Base-by-base conservation (phyloP, 768 basidiomycete species). In the Sporobolomyces pararoseus region DNA sequence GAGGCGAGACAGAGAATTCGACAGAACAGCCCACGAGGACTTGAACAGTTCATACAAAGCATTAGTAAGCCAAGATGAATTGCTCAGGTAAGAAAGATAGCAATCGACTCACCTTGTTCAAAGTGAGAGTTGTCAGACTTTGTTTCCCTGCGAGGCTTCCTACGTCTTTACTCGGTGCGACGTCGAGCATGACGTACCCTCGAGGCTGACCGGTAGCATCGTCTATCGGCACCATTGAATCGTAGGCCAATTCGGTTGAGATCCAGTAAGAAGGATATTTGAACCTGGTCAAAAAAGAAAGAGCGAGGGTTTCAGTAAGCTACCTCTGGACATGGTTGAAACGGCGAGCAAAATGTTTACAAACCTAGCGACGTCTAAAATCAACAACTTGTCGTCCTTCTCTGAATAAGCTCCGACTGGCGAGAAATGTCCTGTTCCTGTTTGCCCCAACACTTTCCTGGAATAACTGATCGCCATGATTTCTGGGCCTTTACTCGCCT, bases 391-490 rank as follows among this genome's bases (percentile, higher is more conserved):
- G 47, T 74, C 68, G n/a, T 71, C 63, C 47, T 39, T 31, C 39
- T 63, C 64, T 13, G 50, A 59, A 27, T 57, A 67, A 1, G 50
- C 75, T 0, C 46, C 76, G 16, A 77, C 31, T 0, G 66, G 69
- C 0, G 44, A 51, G 39, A 77, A 77, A 27, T 77, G 76, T 6
- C 76, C 76, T 14, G 72, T 65, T 6, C 76, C 76, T 12, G 75
- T 77, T 52, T 77, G 76, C 0, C 75, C 75, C 25, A 77, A 42
- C 23, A 59, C 39, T 52, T 63, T 62, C 0, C 76, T 34, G 32
- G 68, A 70, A 47, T 74, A 77, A 10, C 46, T 44, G 12, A 74
- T 25, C 25, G 76, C 76, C 62, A 77, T 75, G 12, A 49, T n/a
- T 0, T 58, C 49, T 13, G 57, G 17, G 0, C 58, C 70, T 32